Percentiles rank a stretch among this genome's conserved stretches.
Conservation (phyloP, 345 rosid genomes). For the Hypericum perforatum region DNA sequence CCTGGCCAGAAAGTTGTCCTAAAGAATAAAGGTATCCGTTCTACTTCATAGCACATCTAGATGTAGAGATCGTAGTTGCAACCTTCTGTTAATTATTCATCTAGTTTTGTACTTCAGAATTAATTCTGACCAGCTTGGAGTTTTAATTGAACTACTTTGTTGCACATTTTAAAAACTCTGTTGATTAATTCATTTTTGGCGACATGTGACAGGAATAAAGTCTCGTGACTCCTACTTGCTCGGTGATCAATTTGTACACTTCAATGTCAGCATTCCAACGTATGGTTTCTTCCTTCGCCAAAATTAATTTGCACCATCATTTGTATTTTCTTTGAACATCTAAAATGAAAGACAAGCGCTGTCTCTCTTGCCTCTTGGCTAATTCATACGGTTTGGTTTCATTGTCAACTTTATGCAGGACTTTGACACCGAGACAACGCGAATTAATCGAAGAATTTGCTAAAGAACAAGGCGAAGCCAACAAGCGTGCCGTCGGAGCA, state of each 20-base stretch:
- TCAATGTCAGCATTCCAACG: slow-evolving; percentile 85
- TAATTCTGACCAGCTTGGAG: not conserved
- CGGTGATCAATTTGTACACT: slow-evolving; percentile 93
- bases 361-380: too few relatives aligned
- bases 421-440: slow-evolving; percentile 67
- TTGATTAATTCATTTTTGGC: not conserved
- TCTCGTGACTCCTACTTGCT: slow-evolving; percentile 54
- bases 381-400: too few relatives aligned
- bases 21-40: slow-evolving; percentile 66
- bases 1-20: slow-evolving; percentile 98
- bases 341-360: too few relatives aligned
- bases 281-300: slow-evolving; percentile 21
- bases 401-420: slow-evolving; percentile 31
- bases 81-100: too few relatives aligned
- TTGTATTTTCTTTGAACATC: too few relatives aligned
- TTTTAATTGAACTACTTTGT: not conserved
- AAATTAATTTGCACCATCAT: not conserved
- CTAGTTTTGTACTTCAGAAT: too few relatives aligned
- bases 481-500: slow-evolving; percentile 64
- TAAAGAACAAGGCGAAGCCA: slow-evolving; percentile 71
- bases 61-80: too few relatives aligned
- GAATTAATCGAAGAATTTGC: slow-evolving; percentile 85
- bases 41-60: too few relatives aligned
- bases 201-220: slow-evolving; percentile 50
- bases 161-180: not conserved